phyloP scores from a whole-genome alignment of 163 green algal species.

The Picocystis sp. region DNA sequence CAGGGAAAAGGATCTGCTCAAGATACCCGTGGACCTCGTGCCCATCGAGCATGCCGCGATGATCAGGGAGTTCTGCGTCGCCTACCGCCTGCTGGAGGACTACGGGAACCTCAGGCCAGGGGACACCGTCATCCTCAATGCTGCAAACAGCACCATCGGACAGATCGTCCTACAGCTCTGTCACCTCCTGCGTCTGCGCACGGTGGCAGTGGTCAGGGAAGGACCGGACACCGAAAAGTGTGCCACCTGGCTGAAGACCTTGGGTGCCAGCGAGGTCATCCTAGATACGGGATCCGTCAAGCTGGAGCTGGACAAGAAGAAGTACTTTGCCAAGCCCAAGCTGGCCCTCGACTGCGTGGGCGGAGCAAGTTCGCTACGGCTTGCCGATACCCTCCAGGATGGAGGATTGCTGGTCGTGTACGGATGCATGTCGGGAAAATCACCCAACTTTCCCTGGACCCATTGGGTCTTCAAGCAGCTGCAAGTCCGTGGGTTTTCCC shows the following conservation, averaged over 20 bases:
- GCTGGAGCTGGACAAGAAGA: conserved; percentile 45
- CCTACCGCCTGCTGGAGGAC: conserved; percentile 57
- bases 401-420: conserved; percentile 41
- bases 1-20: conserved; percentile 44
- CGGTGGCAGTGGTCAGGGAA: conserved; percentile 29
- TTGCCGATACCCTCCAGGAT: conserved; percentile 19
- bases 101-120: conserved; percentile 47
- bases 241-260: conserved; percentile 31
- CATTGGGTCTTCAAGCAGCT: conserved; percentile 37
- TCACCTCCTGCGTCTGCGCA: conserved; percentile 43
- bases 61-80: conserved; percentile 39
- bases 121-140: conserved; percentile 71
- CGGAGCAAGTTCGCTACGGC: conserved; percentile 35
- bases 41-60: conserved; percentile 16
- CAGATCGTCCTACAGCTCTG: conserved; percentile 52
- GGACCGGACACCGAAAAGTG: conserved; percentile 5
- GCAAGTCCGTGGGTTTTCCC: conserved; percentile 45
- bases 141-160: conserved; percentile 49
- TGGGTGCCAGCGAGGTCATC: conserved; percentile 60
- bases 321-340: conserved; percentile 64
- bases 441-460: conserved; percentile 43
- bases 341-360: conserved; percentile 69
- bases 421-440: conserved; percentile 46
- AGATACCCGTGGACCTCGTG: conserved; percentile 25
- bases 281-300: conserved; percentile 35